These are phyloP conservation scores for Lagerstroemia speciosa DNA, from an alignment of 345 rosid species.

Conservation along the genomic window DNA sequence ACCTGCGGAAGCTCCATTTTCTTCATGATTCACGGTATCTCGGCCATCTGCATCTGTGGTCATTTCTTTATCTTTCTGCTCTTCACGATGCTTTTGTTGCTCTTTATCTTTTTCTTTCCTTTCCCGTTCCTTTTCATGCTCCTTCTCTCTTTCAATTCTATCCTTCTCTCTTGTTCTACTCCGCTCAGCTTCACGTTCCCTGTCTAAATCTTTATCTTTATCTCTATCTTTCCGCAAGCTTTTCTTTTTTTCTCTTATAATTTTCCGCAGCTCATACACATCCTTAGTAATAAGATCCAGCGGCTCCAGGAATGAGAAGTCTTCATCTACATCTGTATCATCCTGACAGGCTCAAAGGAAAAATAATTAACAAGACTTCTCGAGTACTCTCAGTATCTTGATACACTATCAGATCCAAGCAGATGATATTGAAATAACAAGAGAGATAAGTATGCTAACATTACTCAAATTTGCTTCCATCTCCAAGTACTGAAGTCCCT, in stretches of 20 bases:
- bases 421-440: background rate
- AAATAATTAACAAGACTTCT: conserved; percentile 19
- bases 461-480: conserved; percentile 91
- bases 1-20: conserved; percentile 54
- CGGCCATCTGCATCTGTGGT: conserved; percentile 43
- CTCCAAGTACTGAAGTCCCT: conserved; percentile 94
- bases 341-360: conserved; percentile 46
- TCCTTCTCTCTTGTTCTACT: conserved; percentile 63
- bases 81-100: conserved; percentile 55
- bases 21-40: conserved; percentile 35
- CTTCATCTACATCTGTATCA: conserved; percentile 79
- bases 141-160: conserved; percentile 57
- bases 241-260: conserved; percentile 72
- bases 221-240: conserved; percentile 51
- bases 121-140: conserved; percentile 42
- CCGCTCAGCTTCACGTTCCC: conserved; percentile 53
- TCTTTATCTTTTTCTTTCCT: conserved; percentile 51
- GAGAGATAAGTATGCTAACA: conserved; percentile 37
- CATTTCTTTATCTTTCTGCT: conserved; percentile 39
- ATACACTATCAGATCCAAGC: background rate
- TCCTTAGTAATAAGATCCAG: conserved; percentile 92
- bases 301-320: conserved; percentile 93
- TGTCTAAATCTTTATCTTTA: conserved; percentile 49
- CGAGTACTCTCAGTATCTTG: conserved; percentile 2
- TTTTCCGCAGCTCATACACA: conserved; percentile 62